Percentiles rank a stretch among this genome's conserved stretches.
phyloP scores from a whole-genome alignment of 2,329 filamentous ascomycete genomes.

The Fusarium pseudocircinatum region DNA sequence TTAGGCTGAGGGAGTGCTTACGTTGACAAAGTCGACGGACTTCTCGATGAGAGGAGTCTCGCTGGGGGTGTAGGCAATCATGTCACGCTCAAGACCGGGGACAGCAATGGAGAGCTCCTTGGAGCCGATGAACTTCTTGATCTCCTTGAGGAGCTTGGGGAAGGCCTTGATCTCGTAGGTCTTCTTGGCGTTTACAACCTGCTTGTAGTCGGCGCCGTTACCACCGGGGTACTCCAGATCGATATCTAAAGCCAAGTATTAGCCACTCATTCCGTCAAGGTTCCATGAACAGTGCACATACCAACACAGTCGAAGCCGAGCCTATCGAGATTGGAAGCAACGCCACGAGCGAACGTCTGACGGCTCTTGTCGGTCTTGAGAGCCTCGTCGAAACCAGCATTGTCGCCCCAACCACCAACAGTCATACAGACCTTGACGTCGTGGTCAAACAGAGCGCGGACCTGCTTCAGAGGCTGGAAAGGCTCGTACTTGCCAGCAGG shows the following conservation, averaged over 20 bases:
- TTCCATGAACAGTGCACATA: slow-evolving; percentile 42
- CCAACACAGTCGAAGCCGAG: slow-evolving; percentile 70
- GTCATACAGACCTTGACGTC: slow-evolving; percentile 70
- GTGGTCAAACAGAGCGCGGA: slow-evolving; percentile 62
- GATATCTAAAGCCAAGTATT: slow-evolving; percentile 56
- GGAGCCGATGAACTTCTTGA: slow-evolving; percentile 66
- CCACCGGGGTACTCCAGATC: slow-evolving; percentile 74
- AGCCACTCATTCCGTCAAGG: fast-evolving
- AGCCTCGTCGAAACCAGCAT: slow-evolving; percentile 62
- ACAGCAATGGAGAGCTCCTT: slow-evolving; percentile 75
- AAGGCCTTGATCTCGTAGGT: slow-evolving; percentile 69
- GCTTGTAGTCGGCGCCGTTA: slow-evolving; percentile 75
- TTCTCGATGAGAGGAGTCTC: slow-evolving; percentile 67
- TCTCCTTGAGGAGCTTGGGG: slow-evolving; percentile 66
- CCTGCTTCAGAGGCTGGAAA: slow-evolving; percentile 61
- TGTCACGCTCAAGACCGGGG: slow-evolving; percentile 69
- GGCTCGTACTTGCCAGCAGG: slow-evolving; percentile 56
- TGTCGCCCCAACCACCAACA: slow-evolving; percentile 74
- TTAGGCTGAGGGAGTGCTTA: slow-evolving; percentile 9
- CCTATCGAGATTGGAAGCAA: slow-evolving; percentile 62
- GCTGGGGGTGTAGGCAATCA: slow-evolving; percentile 71
- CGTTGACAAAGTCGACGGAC: slow-evolving; percentile 72
- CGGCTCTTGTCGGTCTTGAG: slow-evolving; percentile 59
- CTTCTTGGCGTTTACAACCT: slow-evolving; percentile 67
- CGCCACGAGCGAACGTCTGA: slow-evolving; percentile 64